A percentile compares a stretch with the other conserved stretches of the same genome.
Conservation (phyloP, 129 eudicot genomes). For the Helichrysum umbraculigerum region DNA sequence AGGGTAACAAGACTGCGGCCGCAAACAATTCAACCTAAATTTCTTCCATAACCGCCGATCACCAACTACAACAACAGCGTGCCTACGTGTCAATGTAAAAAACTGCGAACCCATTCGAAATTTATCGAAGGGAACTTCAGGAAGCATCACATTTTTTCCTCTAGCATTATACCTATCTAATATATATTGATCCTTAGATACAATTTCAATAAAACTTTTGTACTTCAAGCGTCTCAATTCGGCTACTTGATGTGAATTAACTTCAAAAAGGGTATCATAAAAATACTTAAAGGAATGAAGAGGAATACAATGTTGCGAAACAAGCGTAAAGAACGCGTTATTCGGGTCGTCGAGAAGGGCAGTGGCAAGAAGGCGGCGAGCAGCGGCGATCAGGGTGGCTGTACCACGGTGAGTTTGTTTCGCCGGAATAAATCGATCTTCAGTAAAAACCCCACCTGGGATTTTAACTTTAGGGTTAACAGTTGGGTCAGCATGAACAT, state of each 20-base stretch:
- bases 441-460: constrained; percentile 57
- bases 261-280: constrained; percentile 42
- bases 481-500: constrained; percentile 79
- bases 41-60: constrained; percentile 90
- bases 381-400: constrained; percentile 82
- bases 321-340: constrained; percentile 62
- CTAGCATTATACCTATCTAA: constrained; percentile 71
- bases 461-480: constrained; percentile 32
- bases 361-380: constrained; percentile 75
- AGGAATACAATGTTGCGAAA: constrained; percentile 84
- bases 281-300: constrained; percentile 63
- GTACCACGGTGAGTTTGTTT: constrained; percentile 68
- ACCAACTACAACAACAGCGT: constrained; percentile 57
- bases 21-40: constrained; percentile 58
- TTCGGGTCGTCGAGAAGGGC: constrained; percentile 69
- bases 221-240: constrained; percentile 28
- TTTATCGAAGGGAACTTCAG: constrained; percentile 59
- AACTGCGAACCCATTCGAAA: constrained; percentile 92
- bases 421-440: constrained; percentile 43
- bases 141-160: constrained; percentile 68
- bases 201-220: constrained; percentile 69
- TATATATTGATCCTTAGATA: constrained; percentile 36
- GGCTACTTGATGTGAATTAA: constrained; percentile 28
- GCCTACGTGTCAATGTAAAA: constrained; percentile 57
- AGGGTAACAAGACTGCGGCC: constrained; percentile 74